These are phyloP conservation scores for Neurospora pannonica DNA, from an alignment of 495 filamentous ascomycete genomes.

Conservation along the genomic window DNA sequence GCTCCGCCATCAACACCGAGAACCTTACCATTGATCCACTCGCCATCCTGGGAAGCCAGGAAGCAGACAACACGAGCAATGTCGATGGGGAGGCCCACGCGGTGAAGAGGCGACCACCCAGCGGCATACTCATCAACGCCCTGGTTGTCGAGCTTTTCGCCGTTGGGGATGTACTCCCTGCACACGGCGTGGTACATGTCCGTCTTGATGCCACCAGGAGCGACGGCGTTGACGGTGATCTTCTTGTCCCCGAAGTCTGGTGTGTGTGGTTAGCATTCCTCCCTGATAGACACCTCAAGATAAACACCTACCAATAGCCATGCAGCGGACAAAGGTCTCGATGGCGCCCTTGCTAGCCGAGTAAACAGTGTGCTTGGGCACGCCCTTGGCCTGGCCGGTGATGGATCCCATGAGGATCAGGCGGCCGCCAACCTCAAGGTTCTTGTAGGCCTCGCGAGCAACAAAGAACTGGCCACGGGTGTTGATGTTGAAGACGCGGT, in stretches of 20 bases:
- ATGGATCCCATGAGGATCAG: constrained; percentile 57
- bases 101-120: constrained; percentile 48
- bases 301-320: constrained; percentile 20
- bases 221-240: constrained; percentile 58
- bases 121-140: constrained; percentile 37
- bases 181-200: constrained; percentile 61
- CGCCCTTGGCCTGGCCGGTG: constrained; percentile 52
- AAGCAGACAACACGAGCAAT: constrained; percentile 57
- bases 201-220: constrained; percentile 58
- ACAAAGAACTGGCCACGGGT: constrained; percentile 76
- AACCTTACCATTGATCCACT: constrained; percentile 57
- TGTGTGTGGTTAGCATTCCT: neutral
- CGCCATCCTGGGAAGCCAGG: constrained; percentile 54
- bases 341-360: constrained; percentile 29
- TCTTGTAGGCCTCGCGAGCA: constrained; percentile 56
- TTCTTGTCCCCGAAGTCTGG: constrained; percentile 31
- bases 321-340: constrained; percentile 27
- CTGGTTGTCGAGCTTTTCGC: constrained; percentile 35
- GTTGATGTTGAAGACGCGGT: constrained; percentile 71
- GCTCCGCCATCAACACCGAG: constrained; percentile 38
- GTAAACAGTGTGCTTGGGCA: constrained; percentile 55
- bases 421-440: constrained; percentile 51
- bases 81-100: constrained; percentile 54
- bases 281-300: neutral
- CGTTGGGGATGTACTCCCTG: constrained; percentile 54